These are phyloP conservation scores for Westerdykella sp. DNA, from an alignment of 2,329 filamentous ascomycete species.

Conservation along the genomic window DNA sequence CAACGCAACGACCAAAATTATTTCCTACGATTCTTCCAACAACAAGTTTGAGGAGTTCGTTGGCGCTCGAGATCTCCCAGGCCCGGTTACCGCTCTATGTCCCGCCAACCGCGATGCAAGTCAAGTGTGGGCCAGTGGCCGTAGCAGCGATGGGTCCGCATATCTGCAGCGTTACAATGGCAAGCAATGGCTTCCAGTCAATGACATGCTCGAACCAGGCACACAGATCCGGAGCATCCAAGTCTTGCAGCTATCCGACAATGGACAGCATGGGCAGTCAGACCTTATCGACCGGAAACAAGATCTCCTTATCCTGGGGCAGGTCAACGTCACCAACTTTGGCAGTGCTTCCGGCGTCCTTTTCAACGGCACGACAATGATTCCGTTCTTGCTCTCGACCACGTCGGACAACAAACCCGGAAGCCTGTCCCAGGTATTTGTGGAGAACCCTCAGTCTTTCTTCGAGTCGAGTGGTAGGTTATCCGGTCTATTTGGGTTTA, in stretches of 20 bases:
- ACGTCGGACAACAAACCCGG: conserved; percentile 59
- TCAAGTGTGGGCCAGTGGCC: conserved; percentile 78
- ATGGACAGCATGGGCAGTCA: conserved; percentile 54
- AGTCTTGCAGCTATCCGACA: conserved; percentile 63
- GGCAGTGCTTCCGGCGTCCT: conserved; percentile 80
- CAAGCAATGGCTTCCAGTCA: conserved; percentile 61
- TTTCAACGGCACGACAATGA: conserved; percentile 74
- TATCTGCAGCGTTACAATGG: conserved; percentile 83
- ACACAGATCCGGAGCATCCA: conserved; percentile 75
- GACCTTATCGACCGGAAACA: conserved; percentile 61
- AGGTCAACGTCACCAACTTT: conserved; percentile 66
- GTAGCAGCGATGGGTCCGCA: conserved; percentile 57
- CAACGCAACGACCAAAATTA: conserved; percentile 57
- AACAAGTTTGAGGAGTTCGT: conserved; percentile 61
- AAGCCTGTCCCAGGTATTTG: conserved; percentile 75
- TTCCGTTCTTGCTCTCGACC: conserved; percentile 74
- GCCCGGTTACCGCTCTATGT: conserved; percentile 70
- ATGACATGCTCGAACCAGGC: conserved; percentile 52
- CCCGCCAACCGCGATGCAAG: conserved; percentile 65
- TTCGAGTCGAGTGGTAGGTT: conserved; percentile 60
- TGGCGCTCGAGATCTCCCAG: conserved; percentile 63
- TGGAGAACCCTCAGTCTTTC: conserved; percentile 67
- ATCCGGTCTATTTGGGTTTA: neutral
- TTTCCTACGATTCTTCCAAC: conserved; percentile 63
- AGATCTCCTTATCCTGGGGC: conserved; percentile 76